A percentile compares a stretch with the other conserved stretches of the same genome.
These are phyloP conservation scores for Cryptococcus amylolentus DNA, from an alignment of 1,284 basidiomycete genomes.

Conservation along the genomic window DNA sequence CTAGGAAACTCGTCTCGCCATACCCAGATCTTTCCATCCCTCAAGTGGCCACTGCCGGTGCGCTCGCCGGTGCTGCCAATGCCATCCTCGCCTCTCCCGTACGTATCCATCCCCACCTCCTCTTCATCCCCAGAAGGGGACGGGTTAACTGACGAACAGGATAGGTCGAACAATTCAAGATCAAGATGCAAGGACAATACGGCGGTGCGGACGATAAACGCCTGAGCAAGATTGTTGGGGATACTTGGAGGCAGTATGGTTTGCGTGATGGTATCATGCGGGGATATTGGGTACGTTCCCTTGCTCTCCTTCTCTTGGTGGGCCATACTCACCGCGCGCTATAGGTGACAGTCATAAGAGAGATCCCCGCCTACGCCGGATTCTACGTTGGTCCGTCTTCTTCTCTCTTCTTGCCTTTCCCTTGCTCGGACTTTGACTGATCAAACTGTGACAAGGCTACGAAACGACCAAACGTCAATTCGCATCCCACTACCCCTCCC, in stretches of 20 bases:
- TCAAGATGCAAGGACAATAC: conserved; percentile 83
- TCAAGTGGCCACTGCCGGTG: conserved; percentile 78
- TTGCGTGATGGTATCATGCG: conserved; percentile 86
- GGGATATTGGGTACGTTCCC: conserved; percentile 77
- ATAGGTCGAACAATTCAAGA: conserved; percentile 58
- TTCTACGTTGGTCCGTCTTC: conserved; percentile 49
- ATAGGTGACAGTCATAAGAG: conserved; percentile 83
- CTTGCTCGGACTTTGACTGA: neutral
- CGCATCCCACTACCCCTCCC: conserved; percentile 27
- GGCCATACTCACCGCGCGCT: neutral
- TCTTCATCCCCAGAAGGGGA: neutral
- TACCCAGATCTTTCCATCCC: conserved; percentile 74
- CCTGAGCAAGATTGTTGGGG: conserved; percentile 64
- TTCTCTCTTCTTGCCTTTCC: neutral
- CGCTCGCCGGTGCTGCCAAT: conserved; percentile 86
- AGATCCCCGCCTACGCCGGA: conserved; percentile 94
- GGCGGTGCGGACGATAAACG: conserved; percentile 66
- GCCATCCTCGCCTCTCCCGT: conserved; percentile 84
- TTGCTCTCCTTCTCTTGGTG: neutral
- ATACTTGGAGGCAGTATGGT: conserved; percentile 83
- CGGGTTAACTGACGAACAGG: neutral
- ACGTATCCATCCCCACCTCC: conserved; percentile 17
- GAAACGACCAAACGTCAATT: conserved; percentile 83
- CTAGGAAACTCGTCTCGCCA: conserved; percentile 79
- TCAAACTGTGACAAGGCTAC: conserved; percentile 59